phyloP scores from a whole-genome alignment of 2,329 filamentous ascomycete genomes.

The Paraphoma sp. region DNA sequence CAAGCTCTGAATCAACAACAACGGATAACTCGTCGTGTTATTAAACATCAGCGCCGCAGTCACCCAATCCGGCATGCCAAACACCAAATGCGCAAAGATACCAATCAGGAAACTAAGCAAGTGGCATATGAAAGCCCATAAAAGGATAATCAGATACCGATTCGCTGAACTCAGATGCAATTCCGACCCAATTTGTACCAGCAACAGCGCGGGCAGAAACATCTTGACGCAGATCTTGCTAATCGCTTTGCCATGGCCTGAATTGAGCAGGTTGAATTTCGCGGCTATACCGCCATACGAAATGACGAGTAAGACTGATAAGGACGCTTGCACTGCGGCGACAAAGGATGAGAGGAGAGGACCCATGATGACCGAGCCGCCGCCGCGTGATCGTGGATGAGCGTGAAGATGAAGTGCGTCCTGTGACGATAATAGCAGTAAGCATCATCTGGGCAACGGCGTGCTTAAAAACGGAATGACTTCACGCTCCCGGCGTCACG shows the following conservation, averaged over 20 bases:
- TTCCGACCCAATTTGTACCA: slow-evolving; percentile 61
- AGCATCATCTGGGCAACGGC: not conserved
- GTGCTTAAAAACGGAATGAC: slow-evolving; percentile 1
- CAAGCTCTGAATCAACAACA: slow-evolving; percentile 59
- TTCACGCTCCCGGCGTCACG: slow-evolving; percentile 5
- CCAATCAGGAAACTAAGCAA: slow-evolving; percentile 57
- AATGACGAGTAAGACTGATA: slow-evolving; percentile 62
- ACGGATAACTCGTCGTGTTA: slow-evolving; percentile 61
- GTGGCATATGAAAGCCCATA: slow-evolving; percentile 60
- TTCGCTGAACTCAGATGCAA: slow-evolving; percentile 53
- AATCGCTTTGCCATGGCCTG: slow-evolving; percentile 58
- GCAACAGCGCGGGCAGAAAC: slow-evolving; percentile 60
- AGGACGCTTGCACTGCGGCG: slow-evolving; percentile 61
- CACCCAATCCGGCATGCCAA: slow-evolving; percentile 60
- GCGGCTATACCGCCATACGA: slow-evolving; percentile 58
- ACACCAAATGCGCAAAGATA: slow-evolving; percentile 48
- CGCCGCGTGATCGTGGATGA: too few relatives aligned
- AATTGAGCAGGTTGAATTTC: slow-evolving; percentile 55
- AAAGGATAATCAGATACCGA: slow-evolving; percentile 56
- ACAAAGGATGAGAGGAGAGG: slow-evolving; percentile 50
- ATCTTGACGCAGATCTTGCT: slow-evolving; percentile 60
- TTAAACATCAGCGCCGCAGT: slow-evolving; percentile 63
- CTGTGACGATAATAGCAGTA: not conserved
- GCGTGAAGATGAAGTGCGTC: not conserved
- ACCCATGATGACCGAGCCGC: slow-evolving; percentile 2